Evolutionary conservation across 1,284 basidiomycete genomes (phyloP).

Genomic region (Boletus sp.): DNA sequence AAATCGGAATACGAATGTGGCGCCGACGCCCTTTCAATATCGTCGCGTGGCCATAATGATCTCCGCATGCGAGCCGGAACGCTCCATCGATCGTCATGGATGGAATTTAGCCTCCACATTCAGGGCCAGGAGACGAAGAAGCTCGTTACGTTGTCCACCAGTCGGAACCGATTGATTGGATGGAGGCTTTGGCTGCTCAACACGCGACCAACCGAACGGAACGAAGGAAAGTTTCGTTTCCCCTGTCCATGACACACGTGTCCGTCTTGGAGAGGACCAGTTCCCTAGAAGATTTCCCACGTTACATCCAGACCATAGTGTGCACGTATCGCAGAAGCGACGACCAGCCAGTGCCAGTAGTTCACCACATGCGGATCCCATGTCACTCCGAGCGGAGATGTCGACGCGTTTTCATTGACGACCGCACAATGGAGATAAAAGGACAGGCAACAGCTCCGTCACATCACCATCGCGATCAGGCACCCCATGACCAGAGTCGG

Average conservation of each 20-base stretch:
- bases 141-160: conserved; percentile 3
- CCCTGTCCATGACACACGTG: neutral
- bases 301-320: neutral
- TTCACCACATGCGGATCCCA: neutral
- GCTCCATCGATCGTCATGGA: neutral
- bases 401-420: conserved; percentile 7
- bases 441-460: neutral
- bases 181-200: neutral
- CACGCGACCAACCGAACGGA: neutral
- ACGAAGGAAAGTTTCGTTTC: neutral
- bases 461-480: conserved; percentile 29
- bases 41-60: conserved; percentile 10
- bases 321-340: no score
- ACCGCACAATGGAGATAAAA: conserved; percentile 9
- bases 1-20: conserved; percentile 1
- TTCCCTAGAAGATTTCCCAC: neutral
- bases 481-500: conserved; percentile 1
- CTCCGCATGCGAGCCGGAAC: conserved; percentile 4
- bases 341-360: neutral
- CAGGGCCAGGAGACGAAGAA: conserved; percentile 7
- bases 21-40: conserved; percentile 12
- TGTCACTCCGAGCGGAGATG: conserved; percentile 1
- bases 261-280: neutral
- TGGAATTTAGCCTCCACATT: neutral
- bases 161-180: neutral